Evolutionary conservation across 116 monocot genomes (phyloP).

Genomic region (Papilionanthe hybrid): DNA sequence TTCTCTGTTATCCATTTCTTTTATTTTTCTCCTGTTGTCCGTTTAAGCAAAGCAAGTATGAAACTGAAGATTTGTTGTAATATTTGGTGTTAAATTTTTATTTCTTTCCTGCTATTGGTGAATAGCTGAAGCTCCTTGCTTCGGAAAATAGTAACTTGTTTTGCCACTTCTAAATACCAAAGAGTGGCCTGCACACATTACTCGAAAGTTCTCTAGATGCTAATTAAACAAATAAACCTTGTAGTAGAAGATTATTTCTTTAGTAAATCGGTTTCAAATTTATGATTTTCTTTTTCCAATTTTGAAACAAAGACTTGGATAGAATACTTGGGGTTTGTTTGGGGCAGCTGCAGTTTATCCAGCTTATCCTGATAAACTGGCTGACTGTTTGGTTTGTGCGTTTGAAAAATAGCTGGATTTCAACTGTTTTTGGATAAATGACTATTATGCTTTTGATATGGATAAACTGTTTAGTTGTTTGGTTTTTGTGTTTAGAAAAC

Average conservation of each 20-base stretch:
- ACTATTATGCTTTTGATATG: too few relatives aligned
- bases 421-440: too few relatives aligned
- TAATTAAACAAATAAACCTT: not conserved
- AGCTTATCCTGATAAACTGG: too few relatives aligned
- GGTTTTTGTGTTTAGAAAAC: too few relatives aligned
- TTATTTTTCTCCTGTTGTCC: not conserved
- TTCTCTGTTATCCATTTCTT: not conserved
- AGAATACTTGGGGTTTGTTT: too few relatives aligned
- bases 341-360: too few relatives aligned
- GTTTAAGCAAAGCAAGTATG: not conserved
- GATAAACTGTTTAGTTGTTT: too few relatives aligned
- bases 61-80: not conserved
- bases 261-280: too few relatives aligned
- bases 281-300: not conserved
- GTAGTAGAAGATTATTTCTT: too few relatives aligned
- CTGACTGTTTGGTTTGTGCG: too few relatives aligned
- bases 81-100: not conserved
- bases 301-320: not conserved
- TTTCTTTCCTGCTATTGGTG: not conserved
- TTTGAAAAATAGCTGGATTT: too few relatives aligned
- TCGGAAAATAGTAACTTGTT: not conserved
- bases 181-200: not conserved
- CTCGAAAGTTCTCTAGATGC: not conserved
- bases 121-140: not conserved
- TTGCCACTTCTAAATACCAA: not conserved